A percentile compares a stretch with the other conserved stretches of the same genome.
Evolutionary conservation across 129 eudicot genomes (phyloP).

Genomic region (Rutidosis leptorrhynchoides): DNA sequence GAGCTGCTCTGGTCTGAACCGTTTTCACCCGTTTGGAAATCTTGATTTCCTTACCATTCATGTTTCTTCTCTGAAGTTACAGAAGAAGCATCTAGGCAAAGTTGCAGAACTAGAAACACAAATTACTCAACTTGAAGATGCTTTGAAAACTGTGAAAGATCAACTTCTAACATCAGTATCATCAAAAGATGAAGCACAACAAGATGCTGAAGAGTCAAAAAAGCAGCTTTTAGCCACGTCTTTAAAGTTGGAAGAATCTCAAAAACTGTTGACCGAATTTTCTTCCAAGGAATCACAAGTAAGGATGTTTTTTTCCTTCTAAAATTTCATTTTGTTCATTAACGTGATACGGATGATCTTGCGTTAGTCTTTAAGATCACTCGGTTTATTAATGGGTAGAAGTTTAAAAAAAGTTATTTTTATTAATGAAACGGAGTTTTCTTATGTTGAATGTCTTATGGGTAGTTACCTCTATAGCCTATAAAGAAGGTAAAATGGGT

Average conservation of each 20-base stretch:
- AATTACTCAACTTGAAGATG: slow-evolving; percentile 64
- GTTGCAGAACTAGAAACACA: slow-evolving; percentile 64
- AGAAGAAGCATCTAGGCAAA: slow-evolving; percentile 55
- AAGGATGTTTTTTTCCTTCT: background rate
- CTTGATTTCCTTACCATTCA: background rate
- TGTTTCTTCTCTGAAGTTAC: slow-evolving; percentile 19
- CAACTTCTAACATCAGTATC: slow-evolving; percentile 53
- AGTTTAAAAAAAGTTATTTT: background rate
- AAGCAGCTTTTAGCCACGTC: slow-evolving; percentile 48
- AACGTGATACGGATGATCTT: background rate
- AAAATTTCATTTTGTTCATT: background rate
- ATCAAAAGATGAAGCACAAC: slow-evolving; percentile 58
- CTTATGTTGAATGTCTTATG: background rate
- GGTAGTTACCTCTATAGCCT: background rate
- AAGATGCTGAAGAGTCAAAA: slow-evolving; percentile 69
- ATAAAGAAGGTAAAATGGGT: background rate
- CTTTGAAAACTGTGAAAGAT: slow-evolving; percentile 57
- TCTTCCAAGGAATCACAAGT: slow-evolving; percentile 32
- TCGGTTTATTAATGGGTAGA: background rate
- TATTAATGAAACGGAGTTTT: background rate
- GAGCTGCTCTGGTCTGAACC: too few relatives aligned
- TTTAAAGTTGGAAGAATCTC: slow-evolving; percentile 55
- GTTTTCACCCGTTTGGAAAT: background rate
- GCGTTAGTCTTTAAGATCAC: background rate
- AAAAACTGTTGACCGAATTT: slow-evolving; percentile 34